Conservation (phyloP, 2,329 filamentous ascomycete genomes). For the Ambrosiella beaveri region DNA sequence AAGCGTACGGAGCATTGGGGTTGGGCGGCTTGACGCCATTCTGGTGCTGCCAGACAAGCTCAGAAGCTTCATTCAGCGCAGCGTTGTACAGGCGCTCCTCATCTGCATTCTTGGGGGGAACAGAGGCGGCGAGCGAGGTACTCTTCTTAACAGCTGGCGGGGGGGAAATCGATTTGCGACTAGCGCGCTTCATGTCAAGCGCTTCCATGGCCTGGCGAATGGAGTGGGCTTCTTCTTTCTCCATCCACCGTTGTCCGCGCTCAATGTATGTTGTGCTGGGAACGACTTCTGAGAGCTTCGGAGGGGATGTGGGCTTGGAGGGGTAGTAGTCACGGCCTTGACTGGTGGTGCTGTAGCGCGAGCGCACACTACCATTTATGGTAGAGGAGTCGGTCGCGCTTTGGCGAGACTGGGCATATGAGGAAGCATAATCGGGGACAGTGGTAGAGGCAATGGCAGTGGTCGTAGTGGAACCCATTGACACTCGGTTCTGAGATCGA, state of each 20-base stretch:
- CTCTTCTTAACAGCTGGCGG: constrained; percentile 10
- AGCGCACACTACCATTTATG: constrained; percentile 25
- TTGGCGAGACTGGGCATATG: constrained; percentile 9
- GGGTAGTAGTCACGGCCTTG: constrained; percentile 37
- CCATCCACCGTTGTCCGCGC: constrained; percentile 59
- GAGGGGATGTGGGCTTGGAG: constrained; percentile 23
- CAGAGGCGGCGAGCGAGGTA: constrained; percentile 11
- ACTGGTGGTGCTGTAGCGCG: constrained; percentile 31
- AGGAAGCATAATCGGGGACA: constrained; percentile 10
- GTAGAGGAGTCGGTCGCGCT: constrained; percentile 9
- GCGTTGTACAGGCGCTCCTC: constrained; percentile 48
- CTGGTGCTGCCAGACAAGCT: constrained; percentile 62
- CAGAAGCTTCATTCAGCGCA: constrained; percentile 59
- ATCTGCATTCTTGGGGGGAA: constrained; percentile 29
- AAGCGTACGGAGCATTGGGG: constrained; percentile 48
- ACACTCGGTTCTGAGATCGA: constrained; percentile 15
- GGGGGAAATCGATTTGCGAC: constrained; percentile 14
- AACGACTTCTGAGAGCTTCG: constrained; percentile 43
- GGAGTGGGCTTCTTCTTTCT: constrained; percentile 58
- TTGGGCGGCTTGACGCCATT: constrained; percentile 30
- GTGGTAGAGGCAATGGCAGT: constrained; percentile 7
- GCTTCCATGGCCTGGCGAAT: constrained; percentile 57
- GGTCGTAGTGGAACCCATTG: constrained; percentile 10
- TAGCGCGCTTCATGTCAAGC: constrained; percentile 38
- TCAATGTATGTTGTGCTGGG: constrained; percentile 56